phyloP scores from a whole-genome alignment of 2,329 filamentous ascomycete genomes.

The Tolypocladium paradoxum region DNA sequence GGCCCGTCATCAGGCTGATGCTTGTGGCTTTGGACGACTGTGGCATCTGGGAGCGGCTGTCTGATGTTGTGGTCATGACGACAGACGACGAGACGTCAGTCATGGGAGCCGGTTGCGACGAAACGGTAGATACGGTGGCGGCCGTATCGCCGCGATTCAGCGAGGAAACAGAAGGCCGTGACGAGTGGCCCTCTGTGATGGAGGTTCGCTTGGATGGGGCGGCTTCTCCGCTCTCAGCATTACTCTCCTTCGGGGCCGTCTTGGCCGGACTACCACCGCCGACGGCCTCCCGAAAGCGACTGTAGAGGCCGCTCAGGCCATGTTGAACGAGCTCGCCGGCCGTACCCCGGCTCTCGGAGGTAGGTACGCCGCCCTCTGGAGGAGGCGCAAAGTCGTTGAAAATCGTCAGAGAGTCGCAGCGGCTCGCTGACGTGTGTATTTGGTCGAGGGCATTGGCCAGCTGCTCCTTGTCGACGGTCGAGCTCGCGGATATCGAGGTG shows the following conservation, averaged over 20 bases:
- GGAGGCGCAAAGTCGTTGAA: constrained; percentile 86
- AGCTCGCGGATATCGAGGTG: constrained; percentile 28
- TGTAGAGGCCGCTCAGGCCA: constrained; percentile 82
- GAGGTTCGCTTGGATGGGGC: constrained; percentile 33
- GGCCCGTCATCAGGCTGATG: constrained; percentile 32
- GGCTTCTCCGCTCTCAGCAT: constrained; percentile 24
- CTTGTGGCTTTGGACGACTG: constrained; percentile 38
- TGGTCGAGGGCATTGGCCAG: constrained; percentile 70
- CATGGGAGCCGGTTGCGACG: constrained; percentile 18
- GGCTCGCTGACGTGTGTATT: constrained; percentile 82
- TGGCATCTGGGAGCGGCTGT: constrained; percentile 29
- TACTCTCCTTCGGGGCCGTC: constrained; percentile 19
- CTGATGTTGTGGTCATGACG: constrained; percentile 19
- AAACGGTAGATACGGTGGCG: constrained; percentile 16
- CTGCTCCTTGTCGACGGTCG: constrained; percentile 54
- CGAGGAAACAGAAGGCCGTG: constrained; percentile 30
- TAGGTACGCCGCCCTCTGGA: constrained; percentile 40
- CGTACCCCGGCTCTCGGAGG: constrained; percentile 57
- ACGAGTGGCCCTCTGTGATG: constrained; percentile 25
- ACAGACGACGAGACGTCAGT: constrained; percentile 27
- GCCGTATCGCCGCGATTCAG: constrained; percentile 30
- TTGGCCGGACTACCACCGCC: constrained; percentile 47
- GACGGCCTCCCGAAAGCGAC: constrained; percentile 72
- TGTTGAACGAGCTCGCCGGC: constrained; percentile 69
- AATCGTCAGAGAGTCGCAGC: constrained; percentile 73